A percentile compares a stretch with the other conserved stretches of the same genome.
Evolutionary conservation across 352 stramenopile genomes (phyloP).

Genomic region (Pythium folliculosum): DNA sequence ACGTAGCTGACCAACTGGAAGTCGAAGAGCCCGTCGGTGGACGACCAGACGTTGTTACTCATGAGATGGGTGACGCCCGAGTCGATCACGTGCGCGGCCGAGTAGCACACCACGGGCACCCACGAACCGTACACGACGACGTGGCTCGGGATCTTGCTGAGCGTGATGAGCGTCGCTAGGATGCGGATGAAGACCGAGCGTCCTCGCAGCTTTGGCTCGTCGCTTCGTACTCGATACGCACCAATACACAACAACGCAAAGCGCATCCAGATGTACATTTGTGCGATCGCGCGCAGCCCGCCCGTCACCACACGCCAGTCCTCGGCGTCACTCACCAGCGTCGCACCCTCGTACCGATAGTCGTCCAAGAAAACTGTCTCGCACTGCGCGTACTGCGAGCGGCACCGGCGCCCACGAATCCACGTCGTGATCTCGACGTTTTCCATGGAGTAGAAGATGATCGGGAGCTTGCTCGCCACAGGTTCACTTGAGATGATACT

Average conservation of each 20-base stretch:
- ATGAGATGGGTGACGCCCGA: constrained; percentile 28
- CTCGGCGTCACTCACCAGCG: constrained; percentile 6
- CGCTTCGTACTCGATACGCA: constrained; percentile 2
- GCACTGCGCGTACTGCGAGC: not conserved
- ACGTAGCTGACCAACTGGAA: constrained; percentile 31
- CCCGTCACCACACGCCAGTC: constrained; percentile 1
- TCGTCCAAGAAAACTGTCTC: constrained; percentile 27
- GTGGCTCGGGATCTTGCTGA: constrained; percentile 32
- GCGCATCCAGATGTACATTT: constrained; percentile 29
- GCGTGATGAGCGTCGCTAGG: not conserved
- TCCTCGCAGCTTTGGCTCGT: not conserved
- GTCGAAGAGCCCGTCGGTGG: constrained; percentile 23
- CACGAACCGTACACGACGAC: constrained; percentile 32
- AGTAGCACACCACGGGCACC: constrained; percentile 33
- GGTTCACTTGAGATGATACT: constrained; percentile 6
- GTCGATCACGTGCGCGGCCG: constrained; percentile 33
- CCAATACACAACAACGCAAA: constrained; percentile 10
- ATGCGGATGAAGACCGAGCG: not conserved
- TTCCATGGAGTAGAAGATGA: constrained; percentile 20
- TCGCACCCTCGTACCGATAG: constrained; percentile 31
- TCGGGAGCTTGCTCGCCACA: not conserved
- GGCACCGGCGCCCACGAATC: constrained; percentile 16
- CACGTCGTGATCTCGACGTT: constrained; percentile 24
- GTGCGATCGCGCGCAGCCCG: constrained; percentile 9
- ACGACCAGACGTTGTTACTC: constrained; percentile 28